A percentile compares a stretch with the other conserved stretches of the same genome.
These are phyloP conservation scores for Fraxinus albicans DNA, from an alignment of 305 asterid genomes.

Conservation along the genomic window DNA sequence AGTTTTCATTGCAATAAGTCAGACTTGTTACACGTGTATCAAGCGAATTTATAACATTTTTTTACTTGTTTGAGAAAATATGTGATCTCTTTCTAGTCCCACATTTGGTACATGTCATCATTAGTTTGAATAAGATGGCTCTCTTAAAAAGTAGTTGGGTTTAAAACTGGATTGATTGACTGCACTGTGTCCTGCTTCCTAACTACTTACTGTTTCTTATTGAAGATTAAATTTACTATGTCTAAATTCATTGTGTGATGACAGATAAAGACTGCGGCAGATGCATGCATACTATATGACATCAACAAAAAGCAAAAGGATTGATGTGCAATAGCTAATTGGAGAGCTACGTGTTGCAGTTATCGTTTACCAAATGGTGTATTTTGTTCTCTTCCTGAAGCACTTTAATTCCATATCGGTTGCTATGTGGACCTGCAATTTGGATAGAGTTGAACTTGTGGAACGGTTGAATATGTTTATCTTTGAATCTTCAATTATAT, in stretches of 20 bases:
- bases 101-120: background rate
- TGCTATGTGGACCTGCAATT: constrained; percentile 24
- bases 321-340: background rate
- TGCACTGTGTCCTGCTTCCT: background rate
- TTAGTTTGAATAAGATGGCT: background rate
- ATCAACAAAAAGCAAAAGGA: constrained; percentile 54
- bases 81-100: background rate
- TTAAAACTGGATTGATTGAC: background rate
- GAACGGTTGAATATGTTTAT: constrained; percentile 20
- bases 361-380: background rate
- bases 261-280: constrained; percentile 91
- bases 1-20: background rate
- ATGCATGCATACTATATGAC: constrained; percentile 77
- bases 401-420: constrained; percentile 24
- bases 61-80: background rate
- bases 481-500: constrained; percentile 12
- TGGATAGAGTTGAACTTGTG: constrained; percentile 14
- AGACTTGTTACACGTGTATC: background rate
- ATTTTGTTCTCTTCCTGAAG: constrained; percentile 13
- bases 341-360: constrained; percentile 11
- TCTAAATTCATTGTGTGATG: constrained; percentile 23
- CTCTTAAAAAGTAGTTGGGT: background rate
- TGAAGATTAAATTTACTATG: background rate
- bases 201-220: background rate
- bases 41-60: background rate